Evolutionary conservation across 164 flowering plant species (phyloP).

Genomic region (Umbellularia californica): DNA sequence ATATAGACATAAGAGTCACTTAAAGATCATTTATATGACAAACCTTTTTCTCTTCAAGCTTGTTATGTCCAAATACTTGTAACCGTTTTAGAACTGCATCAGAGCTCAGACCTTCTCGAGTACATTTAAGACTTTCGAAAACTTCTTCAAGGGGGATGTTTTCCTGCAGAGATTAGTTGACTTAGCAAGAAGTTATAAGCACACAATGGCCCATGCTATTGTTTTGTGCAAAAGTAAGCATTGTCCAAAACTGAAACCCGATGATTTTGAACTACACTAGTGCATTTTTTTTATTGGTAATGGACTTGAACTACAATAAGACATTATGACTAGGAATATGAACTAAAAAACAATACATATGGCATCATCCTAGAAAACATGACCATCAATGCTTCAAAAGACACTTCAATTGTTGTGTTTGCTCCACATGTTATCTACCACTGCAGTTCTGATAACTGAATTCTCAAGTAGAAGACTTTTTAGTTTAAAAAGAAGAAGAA

Average conservation of each 20-base stretch:
- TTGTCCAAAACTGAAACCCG: neutral
- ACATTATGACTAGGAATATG: neutral
- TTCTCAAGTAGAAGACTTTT: neutral
- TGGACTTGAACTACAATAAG: neutral
- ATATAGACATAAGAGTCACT: neutral
- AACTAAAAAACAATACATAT: neutral
- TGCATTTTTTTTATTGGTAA: neutral
- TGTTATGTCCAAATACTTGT: slow-evolving; percentile 61
- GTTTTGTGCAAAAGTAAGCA: slow-evolving; percentile 1
- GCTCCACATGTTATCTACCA: neutral
- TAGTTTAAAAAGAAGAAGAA: neutral
- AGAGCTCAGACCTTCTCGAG: slow-evolving; percentile 44
- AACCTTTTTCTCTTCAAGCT: slow-evolving; percentile 77
- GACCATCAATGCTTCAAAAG: neutral
- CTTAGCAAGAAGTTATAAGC: neutral
- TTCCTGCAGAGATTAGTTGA: slow-evolving; percentile 38
- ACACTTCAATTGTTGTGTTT: neutral
- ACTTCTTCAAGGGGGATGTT: slow-evolving; percentile 62
- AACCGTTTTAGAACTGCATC: slow-evolving; percentile 45
- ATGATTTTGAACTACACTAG: neutral
- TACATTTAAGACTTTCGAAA: slow-evolving; percentile 48
- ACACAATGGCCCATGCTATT: neutral
- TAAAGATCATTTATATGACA: slow-evolving; percentile 2
- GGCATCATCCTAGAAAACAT: neutral
- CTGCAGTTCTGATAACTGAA: neutral